These are phyloP conservation scores for Talaromyces marneffei DNA, from an alignment of 2,329 filamentous ascomycete genomes.

Conservation along the genomic window DNA sequence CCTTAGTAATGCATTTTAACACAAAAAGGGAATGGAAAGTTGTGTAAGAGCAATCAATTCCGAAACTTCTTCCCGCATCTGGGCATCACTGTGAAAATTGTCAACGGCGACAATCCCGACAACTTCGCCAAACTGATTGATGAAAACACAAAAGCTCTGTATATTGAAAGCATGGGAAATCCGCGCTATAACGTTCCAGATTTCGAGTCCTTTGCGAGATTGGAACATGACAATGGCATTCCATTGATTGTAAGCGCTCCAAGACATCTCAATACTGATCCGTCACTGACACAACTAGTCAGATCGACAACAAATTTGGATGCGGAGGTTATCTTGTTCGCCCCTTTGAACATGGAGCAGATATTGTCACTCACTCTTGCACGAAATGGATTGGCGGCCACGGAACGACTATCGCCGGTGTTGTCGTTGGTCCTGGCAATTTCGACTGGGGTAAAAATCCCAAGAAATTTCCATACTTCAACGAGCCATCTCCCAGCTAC, in stretches of 20 bases:
- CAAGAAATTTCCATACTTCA: slow-evolving; percentile 84
- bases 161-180: slow-evolving; percentile 88
- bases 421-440: slow-evolving; percentile 81
- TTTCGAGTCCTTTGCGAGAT: slow-evolving; percentile 75
- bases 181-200: slow-evolving; percentile 90
- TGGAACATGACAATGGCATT: slow-evolving; percentile 66
- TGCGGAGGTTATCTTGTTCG: slow-evolving; percentile 83
- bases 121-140: slow-evolving; percentile 79
- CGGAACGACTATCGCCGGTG: slow-evolving; percentile 82
- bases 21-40: no score
- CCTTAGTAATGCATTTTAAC: no score
- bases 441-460: slow-evolving; percentile 88
- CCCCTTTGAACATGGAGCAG: slow-evolving; percentile 83
- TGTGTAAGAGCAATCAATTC: slow-evolving; percentile 80
- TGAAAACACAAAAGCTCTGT: slow-evolving; percentile 87
- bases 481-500: slow-evolving; percentile 80
- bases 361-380: slow-evolving; percentile 89
- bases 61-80: slow-evolving; percentile 85
- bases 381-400: slow-evolving; percentile 98
- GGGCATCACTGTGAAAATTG: slow-evolving; percentile 81
- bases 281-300: slow-evolving; percentile 8
- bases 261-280: background rate
- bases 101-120: slow-evolving; percentile 70
- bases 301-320: slow-evolving; percentile 93
- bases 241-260: slow-evolving; percentile 51